phyloP scores from a whole-genome alignment of 441 rosid species.

The Flueggea neowawraea region DNA sequence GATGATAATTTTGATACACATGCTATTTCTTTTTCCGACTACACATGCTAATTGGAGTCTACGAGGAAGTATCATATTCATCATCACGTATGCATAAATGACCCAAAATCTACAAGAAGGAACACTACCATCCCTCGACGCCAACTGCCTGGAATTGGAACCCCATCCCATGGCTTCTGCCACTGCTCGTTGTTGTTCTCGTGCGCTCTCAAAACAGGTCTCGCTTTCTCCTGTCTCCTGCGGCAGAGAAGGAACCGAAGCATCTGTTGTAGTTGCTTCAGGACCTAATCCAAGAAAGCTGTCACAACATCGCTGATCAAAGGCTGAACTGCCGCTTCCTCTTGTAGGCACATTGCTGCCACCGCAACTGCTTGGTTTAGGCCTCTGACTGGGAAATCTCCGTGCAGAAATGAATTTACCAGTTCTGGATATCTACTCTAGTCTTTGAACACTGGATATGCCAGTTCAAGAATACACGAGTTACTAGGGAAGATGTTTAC shows the following conservation, averaged over 20 bases:
- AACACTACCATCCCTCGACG: constrained; percentile 4
- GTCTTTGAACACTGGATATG: not conserved
- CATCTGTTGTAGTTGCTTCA: too few relatives aligned
- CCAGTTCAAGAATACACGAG: not conserved
- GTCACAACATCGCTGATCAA: constrained; percentile 7
- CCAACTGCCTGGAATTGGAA: constrained; percentile 37
- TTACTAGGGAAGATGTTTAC: too few relatives aligned
- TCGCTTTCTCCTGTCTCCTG: not conserved
- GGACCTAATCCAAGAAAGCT: not conserved
- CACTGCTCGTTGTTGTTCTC: constrained; percentile 51
- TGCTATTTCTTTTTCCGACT: too few relatives aligned
- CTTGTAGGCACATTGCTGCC: constrained; percentile 14
- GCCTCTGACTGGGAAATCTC: constrained; percentile 6
- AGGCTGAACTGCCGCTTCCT: constrained; percentile 5
- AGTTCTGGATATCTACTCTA: constrained; percentile 3
- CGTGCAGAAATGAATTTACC: constrained; percentile 4
- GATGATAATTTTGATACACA: too few relatives aligned
- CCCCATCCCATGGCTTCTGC: constrained; percentile 88
- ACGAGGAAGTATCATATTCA: too few relatives aligned
- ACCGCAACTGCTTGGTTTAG: constrained; percentile 10
- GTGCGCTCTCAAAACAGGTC: not conserved
- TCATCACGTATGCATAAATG: too few relatives aligned
- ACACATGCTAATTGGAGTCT: too few relatives aligned
- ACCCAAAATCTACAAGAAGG: not conserved
- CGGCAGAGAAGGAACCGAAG: too few relatives aligned